Conservation (phyloP, 129 eudicot species). For the Flaveria bidentis region DNA sequence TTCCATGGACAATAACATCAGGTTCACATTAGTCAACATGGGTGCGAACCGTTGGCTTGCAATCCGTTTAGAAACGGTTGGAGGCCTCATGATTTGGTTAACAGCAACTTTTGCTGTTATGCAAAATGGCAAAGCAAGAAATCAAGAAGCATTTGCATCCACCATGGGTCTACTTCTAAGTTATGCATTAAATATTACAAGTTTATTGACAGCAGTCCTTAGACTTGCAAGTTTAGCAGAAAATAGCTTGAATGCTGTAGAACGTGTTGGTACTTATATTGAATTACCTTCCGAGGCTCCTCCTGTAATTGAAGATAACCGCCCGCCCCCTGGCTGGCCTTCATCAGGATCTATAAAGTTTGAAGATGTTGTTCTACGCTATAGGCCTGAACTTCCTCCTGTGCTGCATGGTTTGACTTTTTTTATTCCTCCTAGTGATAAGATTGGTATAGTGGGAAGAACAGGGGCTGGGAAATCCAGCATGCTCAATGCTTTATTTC, state of each 20-base stretch:
- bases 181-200: constrained; percentile 85
- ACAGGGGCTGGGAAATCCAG: constrained; percentile 99
- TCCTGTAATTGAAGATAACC: constrained; percentile 54
- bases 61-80: constrained; percentile 78
- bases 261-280: constrained; percentile 85
- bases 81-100: constrained; percentile 95
- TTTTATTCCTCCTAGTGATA: constrained; percentile 61
- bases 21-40: constrained; percentile 81
- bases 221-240: constrained; percentile 95
- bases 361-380: constrained; percentile 78
- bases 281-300: constrained; percentile 94
- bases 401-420: constrained; percentile 82
- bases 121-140: constrained; percentile 78
- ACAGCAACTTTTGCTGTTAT: constrained; percentile 94
- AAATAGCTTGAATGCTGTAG: constrained; percentile 89
- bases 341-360: constrained; percentile 68
- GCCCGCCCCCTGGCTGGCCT: constrained; percentile 98
- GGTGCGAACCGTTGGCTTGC: constrained; percentile 96
- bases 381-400: constrained; percentile 96
- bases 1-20: constrained; percentile 90
- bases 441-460: constrained; percentile 93
- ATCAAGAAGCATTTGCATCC: constrained; percentile 89
- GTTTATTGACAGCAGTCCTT: constrained; percentile 61
- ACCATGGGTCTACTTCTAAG: constrained; percentile 95
- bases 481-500: constrained; percentile 92